These are phyloP conservation scores for Fusarium tuaranense DNA, from an alignment of 2,329 filamentous ascomycete species.

Conservation along the genomic window DNA sequence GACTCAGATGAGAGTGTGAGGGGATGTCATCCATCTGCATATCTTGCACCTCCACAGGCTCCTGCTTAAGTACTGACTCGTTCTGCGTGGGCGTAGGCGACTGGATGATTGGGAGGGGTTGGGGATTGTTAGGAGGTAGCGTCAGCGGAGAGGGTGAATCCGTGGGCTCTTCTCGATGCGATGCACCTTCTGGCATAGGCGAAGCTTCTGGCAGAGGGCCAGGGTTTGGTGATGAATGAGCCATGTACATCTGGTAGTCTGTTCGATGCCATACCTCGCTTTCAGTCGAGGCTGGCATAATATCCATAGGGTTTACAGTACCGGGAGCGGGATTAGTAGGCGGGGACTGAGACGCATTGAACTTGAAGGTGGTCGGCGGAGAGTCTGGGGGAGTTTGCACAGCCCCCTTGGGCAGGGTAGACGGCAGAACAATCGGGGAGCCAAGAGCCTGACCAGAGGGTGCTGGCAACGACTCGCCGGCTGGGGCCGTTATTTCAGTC, in stretches of 20 bases:
- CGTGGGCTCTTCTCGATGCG: constrained; percentile 26
- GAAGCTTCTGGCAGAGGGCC: constrained; percentile 21
- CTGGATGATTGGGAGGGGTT: constrained; percentile 43
- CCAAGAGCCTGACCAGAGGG: constrained; percentile 32
- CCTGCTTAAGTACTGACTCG: constrained; percentile 30
- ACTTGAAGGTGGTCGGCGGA: constrained; percentile 38
- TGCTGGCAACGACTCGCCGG: constrained; percentile 25
- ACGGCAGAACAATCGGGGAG: constrained; percentile 39
- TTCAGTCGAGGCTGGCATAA: constrained; percentile 59
- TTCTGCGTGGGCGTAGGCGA: constrained; percentile 43
- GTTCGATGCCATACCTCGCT: constrained; percentile 53
- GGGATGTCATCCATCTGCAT: constrained; percentile 41
- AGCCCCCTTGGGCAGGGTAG: constrained; percentile 24
- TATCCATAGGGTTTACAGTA: constrained; percentile 66
- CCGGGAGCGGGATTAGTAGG: constrained; percentile 54
- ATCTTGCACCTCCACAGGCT: constrained; percentile 36
- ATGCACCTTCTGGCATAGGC: neutral
- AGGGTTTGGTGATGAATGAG: constrained; percentile 43
- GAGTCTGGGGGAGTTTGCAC: constrained; percentile 44
- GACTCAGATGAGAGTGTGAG: constrained; percentile 41
- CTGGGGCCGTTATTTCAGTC: constrained; percentile 42
- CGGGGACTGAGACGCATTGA: constrained; percentile 45
- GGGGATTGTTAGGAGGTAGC: constrained; percentile 34
- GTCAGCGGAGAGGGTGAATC: constrained; percentile 45
- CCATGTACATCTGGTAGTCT: constrained; percentile 50